Base-by-base conservation (phyloP, 1,139 yeast species). In the Pichia sp. region DNA sequence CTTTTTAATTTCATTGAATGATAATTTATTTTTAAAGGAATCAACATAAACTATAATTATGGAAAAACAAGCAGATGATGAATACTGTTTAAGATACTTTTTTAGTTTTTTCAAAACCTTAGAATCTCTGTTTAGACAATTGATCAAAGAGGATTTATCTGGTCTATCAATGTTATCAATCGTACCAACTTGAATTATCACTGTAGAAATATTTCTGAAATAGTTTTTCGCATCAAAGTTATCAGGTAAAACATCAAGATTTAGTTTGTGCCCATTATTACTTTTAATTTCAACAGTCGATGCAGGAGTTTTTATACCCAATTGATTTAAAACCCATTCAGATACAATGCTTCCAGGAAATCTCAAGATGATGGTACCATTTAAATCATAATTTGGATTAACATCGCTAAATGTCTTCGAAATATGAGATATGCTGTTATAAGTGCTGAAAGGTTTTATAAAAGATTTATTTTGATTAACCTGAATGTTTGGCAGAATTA, bases 101-200 rank as follows among this genome's bases (percentile, higher is more conserved):
- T 68, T 48, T 2, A 76, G 56, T 51, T 74, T 74, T 12, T 51
- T 52, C 39, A 76, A 57, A 12, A 73, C 69, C 7, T 52, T 52
- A 10, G 62, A 55, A 54, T 74, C 79, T 24, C 65, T 52, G 8
- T 51, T 49, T 29, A 76, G 57, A 27, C 44, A 41, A 24, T 44
- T 35, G 3, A 44, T 6, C 6, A 49, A 25, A 2, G 51, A 8
- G 4, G 24, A 24, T 43, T 70, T 73, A 2, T 58, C 55, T 5
- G 54, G 45, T 4, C 70, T 54, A 32, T 49, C 51, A 3, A 58
- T 35, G 6, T 37, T 45, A 20, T 53, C 58, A 6, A 55, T 32
- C 12, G 68, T 54, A 3, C 80, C 80, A 53, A 77, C 67, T 52
- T 75, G 79, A 51, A 75, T 65, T 10, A 76, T 47, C 4, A 76